Conservation (phyloP, 148 eudicot species). For the Chenopodium album region DNA sequence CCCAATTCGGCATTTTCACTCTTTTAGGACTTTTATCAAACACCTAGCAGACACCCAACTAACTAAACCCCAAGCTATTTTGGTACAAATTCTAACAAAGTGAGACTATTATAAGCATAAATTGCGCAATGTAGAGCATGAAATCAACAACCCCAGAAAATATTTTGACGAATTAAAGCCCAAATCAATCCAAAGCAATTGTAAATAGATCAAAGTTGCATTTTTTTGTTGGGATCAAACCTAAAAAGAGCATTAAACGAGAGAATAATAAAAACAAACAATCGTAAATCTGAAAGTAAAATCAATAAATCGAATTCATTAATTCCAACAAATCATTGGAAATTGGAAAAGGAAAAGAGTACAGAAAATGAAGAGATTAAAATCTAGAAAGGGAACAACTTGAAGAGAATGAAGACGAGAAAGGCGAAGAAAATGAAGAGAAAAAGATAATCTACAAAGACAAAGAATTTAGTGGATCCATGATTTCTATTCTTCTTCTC, state of each 20-base stretch:
- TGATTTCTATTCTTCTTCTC: slow-evolving; percentile 32
- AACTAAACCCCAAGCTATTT: not conserved
- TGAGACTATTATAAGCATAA: not conserved
- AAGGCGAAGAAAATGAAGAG: slow-evolving; percentile 51
- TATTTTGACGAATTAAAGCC: not conserved
- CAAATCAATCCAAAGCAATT: not conserved
- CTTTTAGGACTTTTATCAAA: not conserved
- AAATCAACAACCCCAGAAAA: not conserved
- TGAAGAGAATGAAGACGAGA: slow-evolving; percentile 51
- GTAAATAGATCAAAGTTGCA: not conserved
- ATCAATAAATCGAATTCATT: too few relatives aligned
- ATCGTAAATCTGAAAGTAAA: not conserved
- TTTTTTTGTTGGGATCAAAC: not conserved
- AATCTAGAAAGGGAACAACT: slow-evolving; percentile 25
- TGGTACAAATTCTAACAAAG: not conserved
- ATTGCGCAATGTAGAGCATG: not conserved
- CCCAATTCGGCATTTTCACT: slow-evolving; percentile 15
- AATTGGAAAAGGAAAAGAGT: not conserved
- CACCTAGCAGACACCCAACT: not conserved
- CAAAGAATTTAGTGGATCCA: slow-evolving; percentile 46
- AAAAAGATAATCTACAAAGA: slow-evolving; percentile 57
- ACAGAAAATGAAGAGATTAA: not conserved
- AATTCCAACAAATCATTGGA: not conserved
- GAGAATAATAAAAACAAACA: not conserved
- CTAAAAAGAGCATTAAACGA: not conserved